Evolutionary conservation across 345 rosid species (phyloP), one percentile per base, ranked within the genome.

Genomic region (Moricandia moricandioides): DNA sequence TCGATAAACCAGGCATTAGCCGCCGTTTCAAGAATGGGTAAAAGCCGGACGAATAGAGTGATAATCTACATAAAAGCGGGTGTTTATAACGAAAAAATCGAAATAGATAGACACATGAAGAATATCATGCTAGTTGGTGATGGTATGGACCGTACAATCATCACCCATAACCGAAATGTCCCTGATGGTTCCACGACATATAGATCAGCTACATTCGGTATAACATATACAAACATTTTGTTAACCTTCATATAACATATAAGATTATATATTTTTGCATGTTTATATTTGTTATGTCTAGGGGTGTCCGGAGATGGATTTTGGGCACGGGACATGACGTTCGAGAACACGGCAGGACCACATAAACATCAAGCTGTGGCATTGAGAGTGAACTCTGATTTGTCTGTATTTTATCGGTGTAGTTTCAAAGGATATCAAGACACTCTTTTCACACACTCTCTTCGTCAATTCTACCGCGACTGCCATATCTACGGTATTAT

Each of bases 341-440:
- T 90, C 24, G 86, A 88, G 87, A 93, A 90, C 82, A 88, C 85
- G 0, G 97, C 91, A 0, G 93, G 95, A 14, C 98, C 93, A 5
- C 71, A 70, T 0, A 90, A 88, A 54, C 82, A 79, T 74, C 93
- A 90, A 61, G 93, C 96, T 0, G 92, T 89, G 56, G 98, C 92
- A 16, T 62, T 86, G 12, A 47, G 82, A 49, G 91, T 82, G 26
- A 82, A 72, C 69, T 86, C 96, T 0, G 96, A 90, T 45, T 82
- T 30, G 34, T 83, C 89, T 0, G 33, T 93, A 18, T 85, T 91
- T 64, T 89, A 86, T 60, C 81, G 86, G 0, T 91, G 98, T 67
- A 84, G 91, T 83, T 79, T 90, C 84, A 83, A 64, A 77, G 91
- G 79, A 8, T 88, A 93, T 55, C 93, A 90, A 62, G 91, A 90